A percentile compares a stretch with the other conserved stretches of the same genome.
phyloP scores from a whole-genome alignment of 2,329 filamentous ascomycete species.

The Colletotrichum ledebouriae region DNA sequence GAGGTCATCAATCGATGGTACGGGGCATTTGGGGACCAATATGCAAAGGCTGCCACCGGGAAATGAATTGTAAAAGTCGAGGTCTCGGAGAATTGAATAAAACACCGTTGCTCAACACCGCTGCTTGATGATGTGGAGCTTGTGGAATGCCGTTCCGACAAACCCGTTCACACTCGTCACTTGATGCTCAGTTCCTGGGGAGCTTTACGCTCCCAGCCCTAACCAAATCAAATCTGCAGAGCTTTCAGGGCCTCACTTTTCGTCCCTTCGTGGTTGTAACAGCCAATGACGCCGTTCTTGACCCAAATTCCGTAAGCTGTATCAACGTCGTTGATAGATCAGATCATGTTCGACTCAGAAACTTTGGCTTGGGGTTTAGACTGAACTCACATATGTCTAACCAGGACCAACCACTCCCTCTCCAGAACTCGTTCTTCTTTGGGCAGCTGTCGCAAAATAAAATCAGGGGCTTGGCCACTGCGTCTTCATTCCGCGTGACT shows the following conservation, averaged over 20 bases:
- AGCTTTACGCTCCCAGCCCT: no score
- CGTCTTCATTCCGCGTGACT: neutral
- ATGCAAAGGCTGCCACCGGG: neutral
- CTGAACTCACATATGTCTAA: neutral
- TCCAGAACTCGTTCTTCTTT: slow-evolving; percentile 1
- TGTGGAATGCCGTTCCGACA: no score
- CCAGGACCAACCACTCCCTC: neutral
- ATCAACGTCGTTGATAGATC: neutral
- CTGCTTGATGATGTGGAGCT: no score
- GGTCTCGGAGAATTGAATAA: no score
- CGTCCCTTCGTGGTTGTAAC: neutral
- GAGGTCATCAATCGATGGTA: slow-evolving; percentile 54
- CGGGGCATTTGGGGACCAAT: slow-evolving; percentile 51
- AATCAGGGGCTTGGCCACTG: neutral
- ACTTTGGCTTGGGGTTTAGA: no score
- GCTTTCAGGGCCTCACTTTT: neutral
- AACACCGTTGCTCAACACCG: no score
- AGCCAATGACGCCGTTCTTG: slow-evolving; percentile 5
- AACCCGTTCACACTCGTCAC: no score
- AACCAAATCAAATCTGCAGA: neutral
- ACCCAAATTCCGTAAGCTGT: slow-evolving; percentile 23
- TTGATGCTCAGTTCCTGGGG: no score
- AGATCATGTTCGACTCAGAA: neutral
- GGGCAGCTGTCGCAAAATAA: neutral
- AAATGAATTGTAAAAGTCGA: neutral